Conservation (phyloP, 2,329 filamentous ascomycete genomes). For the Colletotrichum brevisporum region DNA sequence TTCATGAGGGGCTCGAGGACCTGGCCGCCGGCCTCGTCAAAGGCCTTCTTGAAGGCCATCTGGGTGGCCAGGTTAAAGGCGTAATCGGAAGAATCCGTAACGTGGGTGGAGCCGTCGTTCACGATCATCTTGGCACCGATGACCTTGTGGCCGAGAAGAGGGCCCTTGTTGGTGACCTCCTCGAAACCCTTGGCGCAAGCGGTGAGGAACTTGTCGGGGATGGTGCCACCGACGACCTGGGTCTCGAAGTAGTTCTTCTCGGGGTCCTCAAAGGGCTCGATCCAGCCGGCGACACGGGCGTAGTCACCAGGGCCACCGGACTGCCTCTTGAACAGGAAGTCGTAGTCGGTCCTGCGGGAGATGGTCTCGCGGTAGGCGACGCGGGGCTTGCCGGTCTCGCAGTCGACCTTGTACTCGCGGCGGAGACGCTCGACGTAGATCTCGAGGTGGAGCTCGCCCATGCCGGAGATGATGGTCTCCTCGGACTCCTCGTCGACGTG, state of each 20-base stretch:
- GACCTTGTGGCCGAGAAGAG: constrained; percentile 92
- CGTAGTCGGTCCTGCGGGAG: constrained; percentile 83
- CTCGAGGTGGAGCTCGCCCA: constrained; percentile 97
- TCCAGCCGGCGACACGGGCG: constrained; percentile 90
- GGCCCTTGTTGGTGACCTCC: constrained; percentile 85
- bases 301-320: constrained; percentile 96
- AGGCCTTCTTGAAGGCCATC: constrained; percentile 96
- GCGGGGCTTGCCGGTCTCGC: constrained; percentile 94
- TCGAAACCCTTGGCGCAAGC: constrained; percentile 97
- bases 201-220: constrained; percentile 95
- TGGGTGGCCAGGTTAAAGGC: constrained; percentile 95
- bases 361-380: constrained; percentile 98
- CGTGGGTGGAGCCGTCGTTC: constrained; percentile 96
- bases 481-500: constrained; percentile 92
- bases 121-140: constrained; percentile 92
- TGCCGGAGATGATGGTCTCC: constrained; percentile 97
- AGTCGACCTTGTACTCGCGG: constrained; percentile 96
- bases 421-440: constrained; percentile 98
- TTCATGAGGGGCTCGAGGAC: constrained; percentile 98
- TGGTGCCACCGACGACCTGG: constrained; percentile 88
- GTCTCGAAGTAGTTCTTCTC: constrained; percentile 87
- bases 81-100: constrained; percentile 97
- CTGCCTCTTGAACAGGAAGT: constrained; percentile 95
- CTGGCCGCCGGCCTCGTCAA: constrained; percentile 83
- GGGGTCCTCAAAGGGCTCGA: constrained; percentile 85